phyloP scores from a whole-genome alignment of 192 early-diverging fungal genomes.

The Linderina pennispora region DNA sequence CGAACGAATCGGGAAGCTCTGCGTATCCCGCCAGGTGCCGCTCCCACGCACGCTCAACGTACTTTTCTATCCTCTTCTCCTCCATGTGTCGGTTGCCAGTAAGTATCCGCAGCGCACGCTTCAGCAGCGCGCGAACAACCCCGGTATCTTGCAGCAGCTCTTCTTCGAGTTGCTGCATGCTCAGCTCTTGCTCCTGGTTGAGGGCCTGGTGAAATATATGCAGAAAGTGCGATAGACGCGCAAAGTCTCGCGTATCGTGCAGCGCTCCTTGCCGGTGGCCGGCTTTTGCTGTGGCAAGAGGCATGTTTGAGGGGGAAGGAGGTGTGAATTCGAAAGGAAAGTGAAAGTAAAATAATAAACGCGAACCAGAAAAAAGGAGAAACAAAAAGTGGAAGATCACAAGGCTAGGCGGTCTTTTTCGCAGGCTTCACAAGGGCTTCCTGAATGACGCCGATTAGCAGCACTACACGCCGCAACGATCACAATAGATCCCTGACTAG shows the following conservation, averaged over 20 bases:
- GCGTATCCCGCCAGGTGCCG: slow-evolving; percentile 7
- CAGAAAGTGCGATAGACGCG: slow-evolving; percentile 26
- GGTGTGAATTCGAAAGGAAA: slow-evolving; percentile 1
- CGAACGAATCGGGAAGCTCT: not conserved
- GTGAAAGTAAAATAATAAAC: not conserved
- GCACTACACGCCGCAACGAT: too few species aligned
- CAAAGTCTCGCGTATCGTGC: slow-evolving; percentile 28
- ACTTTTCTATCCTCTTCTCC: slow-evolving; percentile 4
- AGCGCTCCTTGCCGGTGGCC: slow-evolving; percentile 2
- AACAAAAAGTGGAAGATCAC: not conserved
- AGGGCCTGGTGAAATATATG: slow-evolving; percentile 14
- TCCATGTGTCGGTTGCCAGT: slow-evolving; percentile 14
- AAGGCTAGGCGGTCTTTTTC: too few species aligned
- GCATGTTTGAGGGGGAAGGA: slow-evolving; percentile 7
- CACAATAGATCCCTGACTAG: too few species aligned
- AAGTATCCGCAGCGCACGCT: slow-evolving; percentile 9
- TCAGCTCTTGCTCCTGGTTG: slow-evolving; percentile 7
- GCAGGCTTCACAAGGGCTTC: too few species aligned
- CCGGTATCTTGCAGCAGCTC: slow-evolving; percentile 10
- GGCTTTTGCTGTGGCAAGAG: slow-evolving; percentile 5
- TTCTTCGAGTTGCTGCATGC: slow-evolving; percentile 12
- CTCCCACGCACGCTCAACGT: slow-evolving; percentile 17
- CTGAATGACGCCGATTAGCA: too few species aligned
- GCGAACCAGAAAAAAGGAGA: not conserved
- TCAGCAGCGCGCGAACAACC: slow-evolving; percentile 6